These are phyloP conservation scores for Nitzschia inconspicua DNA, from an alignment of 108 stramenopile species.

Conservation along the genomic window DNA sequence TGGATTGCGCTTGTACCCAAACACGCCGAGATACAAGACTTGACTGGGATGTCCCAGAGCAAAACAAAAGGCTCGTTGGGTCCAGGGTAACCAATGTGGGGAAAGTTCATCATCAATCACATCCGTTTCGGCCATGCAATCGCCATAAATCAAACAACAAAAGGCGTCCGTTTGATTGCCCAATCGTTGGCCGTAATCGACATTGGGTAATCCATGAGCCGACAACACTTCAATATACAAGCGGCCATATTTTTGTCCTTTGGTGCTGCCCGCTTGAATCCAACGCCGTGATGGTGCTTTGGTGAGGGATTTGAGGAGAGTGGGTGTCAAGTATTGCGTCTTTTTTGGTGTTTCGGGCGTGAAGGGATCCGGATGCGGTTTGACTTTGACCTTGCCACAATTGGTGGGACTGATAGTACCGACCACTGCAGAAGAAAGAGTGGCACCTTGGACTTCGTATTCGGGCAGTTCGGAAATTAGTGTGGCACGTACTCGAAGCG, in stretches of 20 bases:
- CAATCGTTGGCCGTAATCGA: constrained; percentile 35
- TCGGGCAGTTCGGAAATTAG: constrained; percentile 11
- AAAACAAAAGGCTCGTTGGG: constrained; percentile 46
- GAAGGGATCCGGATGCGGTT: constrained; percentile 55
- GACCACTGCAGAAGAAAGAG: not conserved
- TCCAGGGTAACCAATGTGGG: constrained; percentile 60
- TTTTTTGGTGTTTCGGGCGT: constrained; percentile 6
- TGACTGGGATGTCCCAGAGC: constrained; percentile 32
- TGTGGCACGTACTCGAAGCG: not conserved
- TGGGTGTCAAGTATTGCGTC: constrained; percentile 35
- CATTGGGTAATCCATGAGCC: constrained; percentile 48
- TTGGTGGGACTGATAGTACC: not conserved
- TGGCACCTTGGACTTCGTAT: no score
- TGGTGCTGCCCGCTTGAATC: constrained; percentile 56
- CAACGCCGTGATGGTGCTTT: constrained; percentile 46
- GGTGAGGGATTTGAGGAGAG: constrained; percentile 36
- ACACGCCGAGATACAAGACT: constrained; percentile 35
- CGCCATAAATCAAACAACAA: no score
- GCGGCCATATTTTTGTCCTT: constrained; percentile 27
- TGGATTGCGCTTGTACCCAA: constrained; percentile 47
- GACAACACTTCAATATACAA: constrained; percentile 54
- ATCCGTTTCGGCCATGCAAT: no score
- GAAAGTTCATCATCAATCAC: constrained; percentile 43
- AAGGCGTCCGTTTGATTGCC: no score
- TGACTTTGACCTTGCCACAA: constrained; percentile 33